Conservation (phyloP, 2,329 filamentous ascomycete species). For the Ophiocordyceps australis region DNA sequence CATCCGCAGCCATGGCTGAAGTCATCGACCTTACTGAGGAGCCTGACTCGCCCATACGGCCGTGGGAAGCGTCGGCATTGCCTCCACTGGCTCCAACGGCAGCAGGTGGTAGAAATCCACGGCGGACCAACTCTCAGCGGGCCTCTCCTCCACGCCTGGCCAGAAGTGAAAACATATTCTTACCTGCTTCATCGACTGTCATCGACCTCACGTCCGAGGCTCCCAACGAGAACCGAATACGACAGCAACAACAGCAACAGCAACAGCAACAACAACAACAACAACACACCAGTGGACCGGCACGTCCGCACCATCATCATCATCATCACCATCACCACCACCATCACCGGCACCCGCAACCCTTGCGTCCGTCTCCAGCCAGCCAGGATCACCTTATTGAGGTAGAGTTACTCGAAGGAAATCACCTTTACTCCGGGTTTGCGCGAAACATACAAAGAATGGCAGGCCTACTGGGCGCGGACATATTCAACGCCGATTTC, state of each 20-base stretch:
- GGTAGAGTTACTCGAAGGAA: conserved; percentile 9
- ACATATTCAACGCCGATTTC: conserved; percentile 6
- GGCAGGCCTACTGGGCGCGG: conserved; percentile 8
- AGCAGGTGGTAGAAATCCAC: conserved; percentile 14
- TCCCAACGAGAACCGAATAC: conserved; percentile 12
- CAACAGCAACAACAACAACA: conserved; percentile 3
- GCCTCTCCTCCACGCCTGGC: conserved; percentile 21
- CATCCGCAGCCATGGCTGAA: conserved; percentile 7
- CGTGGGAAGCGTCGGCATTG: conserved; percentile 7
- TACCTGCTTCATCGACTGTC: conserved; percentile 15
- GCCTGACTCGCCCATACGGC: conserved; percentile 24
- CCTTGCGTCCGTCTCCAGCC: conserved; percentile 2
- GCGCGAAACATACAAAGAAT: conserved; percentile 9
- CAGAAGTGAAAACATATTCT: conserved; percentile 24
- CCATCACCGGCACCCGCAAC: conserved; percentile 2
- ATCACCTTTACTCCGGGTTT: conserved; percentile 4
- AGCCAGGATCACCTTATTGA: conserved; percentile 8
- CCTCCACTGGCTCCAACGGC: too few relatives aligned
- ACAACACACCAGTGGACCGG: too few relatives aligned
- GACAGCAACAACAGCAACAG: conserved; percentile 1
- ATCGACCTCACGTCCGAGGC: conserved; percentile 35
- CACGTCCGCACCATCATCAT: conserved; percentile 3
- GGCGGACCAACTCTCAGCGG: conserved; percentile 21
- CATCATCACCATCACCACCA: conserved; percentile 4
- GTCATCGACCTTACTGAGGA: conserved; percentile 34